phyloP scores from a whole-genome alignment of 140 eudicot species.

The Oenanthe javanica region DNA sequence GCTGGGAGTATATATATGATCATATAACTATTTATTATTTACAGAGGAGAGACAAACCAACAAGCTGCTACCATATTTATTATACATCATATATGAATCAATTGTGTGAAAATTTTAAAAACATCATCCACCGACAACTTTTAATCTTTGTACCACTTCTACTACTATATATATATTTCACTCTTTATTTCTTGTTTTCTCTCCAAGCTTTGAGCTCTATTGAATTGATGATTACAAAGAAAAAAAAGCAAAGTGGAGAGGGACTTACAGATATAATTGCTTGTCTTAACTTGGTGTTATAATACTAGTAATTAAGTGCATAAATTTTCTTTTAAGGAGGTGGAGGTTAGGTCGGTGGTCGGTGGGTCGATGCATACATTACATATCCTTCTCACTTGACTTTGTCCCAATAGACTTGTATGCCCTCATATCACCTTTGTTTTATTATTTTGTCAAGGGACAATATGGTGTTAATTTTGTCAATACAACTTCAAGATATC shows the following conservation, averaged over 20 bases:
- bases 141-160: neutral
- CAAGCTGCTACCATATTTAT: neutral
- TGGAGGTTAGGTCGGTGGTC: slow-evolving; percentile 12
- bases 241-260: slow-evolving; percentile 1
- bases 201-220: neutral
- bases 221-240: neutral
- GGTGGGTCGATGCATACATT: neutral
- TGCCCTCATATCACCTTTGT: neutral
- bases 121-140: neutral
- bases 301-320: neutral
- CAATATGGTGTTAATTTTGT: neutral
- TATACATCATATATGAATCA: neutral
- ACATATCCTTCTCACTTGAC: neutral
- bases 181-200: neutral
- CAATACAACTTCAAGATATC: neutral
- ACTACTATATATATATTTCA: neutral
- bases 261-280: neutral
- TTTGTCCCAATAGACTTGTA: neutral
- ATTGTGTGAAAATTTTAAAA: neutral
- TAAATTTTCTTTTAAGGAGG: slow-evolving; percentile 1
- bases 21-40: neutral
- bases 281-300: neutral
- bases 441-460: neutral
- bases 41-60: neutral
- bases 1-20: neutral